Conservation (phyloP, 1,139 yeast genomes). For the Lodderomyces margitis region DNA sequence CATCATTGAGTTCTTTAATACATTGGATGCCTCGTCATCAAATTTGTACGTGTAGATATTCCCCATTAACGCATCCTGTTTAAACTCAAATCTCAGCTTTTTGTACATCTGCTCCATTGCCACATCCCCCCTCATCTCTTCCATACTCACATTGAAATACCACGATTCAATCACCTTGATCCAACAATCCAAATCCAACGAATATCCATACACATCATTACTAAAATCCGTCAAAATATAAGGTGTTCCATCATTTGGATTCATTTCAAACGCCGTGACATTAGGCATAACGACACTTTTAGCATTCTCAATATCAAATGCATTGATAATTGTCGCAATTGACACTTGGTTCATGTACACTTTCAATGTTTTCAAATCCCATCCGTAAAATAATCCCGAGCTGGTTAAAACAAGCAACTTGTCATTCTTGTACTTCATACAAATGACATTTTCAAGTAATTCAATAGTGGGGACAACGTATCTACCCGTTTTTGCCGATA, state of each 20-base stretch:
- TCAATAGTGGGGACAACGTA: conserved; percentile 49
- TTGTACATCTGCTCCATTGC: conserved; percentile 6
- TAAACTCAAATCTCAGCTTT: conserved; percentile 8
- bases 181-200: conserved; percentile 45
- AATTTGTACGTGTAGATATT: conserved; percentile 25
- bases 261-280: conserved; percentile 31
- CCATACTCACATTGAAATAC: conserved; percentile 28
- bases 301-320: conserved; percentile 12
- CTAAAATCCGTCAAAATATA: conserved; percentile 32
- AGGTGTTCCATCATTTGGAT: conserved; percentile 40
- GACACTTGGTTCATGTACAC: conserved; percentile 43
- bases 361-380: conserved; percentile 38
- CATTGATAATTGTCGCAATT: conserved; percentile 51
- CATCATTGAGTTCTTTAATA: conserved; percentile 25
- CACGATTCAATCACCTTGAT: conserved; percentile 46
- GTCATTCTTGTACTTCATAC: conserved; percentile 48
- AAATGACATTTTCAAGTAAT: conserved; percentile 58
- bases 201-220: conserved; percentile 41
- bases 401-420: conserved; percentile 56
- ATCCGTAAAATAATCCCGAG: conserved; percentile 47
- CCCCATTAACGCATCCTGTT: conserved; percentile 21
- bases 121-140: not conserved
- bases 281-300: conserved; percentile 23
- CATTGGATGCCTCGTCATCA: conserved; percentile 13
- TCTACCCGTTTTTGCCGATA: conserved; percentile 62